phyloP scores from a whole-genome alignment of 768 basidiomycete genomes.

The Wakefieldia striispora region DNA sequence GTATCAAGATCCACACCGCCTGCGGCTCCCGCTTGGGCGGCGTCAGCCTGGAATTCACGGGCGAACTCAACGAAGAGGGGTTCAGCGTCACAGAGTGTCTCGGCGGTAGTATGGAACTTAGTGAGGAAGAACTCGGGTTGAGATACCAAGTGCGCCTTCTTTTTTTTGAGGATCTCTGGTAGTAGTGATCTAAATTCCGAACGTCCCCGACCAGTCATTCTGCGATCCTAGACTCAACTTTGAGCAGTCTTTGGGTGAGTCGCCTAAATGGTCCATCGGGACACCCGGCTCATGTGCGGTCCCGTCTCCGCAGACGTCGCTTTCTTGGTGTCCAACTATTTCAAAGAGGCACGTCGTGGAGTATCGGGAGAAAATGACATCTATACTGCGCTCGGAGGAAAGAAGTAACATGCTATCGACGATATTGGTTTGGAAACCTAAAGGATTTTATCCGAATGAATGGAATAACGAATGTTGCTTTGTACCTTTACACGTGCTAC shows the following conservation, averaged over 20 bases:
- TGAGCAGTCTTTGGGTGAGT: slow-evolving; percentile 88
- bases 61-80: slow-evolving; percentile 86
- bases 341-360: slow-evolving; percentile 64
- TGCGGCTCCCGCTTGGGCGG: slow-evolving; percentile 75
- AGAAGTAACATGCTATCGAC: slow-evolving; percentile 1
- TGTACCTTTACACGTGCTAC: slow-evolving; percentile 7
- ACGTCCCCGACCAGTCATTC: slow-evolving; percentile 57
- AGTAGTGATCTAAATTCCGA: neutral
- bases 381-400: slow-evolving; percentile 32
- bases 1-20: slow-evolving; percentile 74
- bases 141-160: slow-evolving; percentile 70
- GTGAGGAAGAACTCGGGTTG: slow-evolving; percentile 84
- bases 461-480: neutral
- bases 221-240: slow-evolving; percentile 95
- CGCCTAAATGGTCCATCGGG: neutral
- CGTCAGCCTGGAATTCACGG: slow-evolving; percentile 90
- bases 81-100: slow-evolving; percentile 96
- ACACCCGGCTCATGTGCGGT: neutral
- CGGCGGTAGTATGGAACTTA: slow-evolving; percentile 93
- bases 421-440: neutral
- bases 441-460: slow-evolving; percentile 17
- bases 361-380: slow-evolving; percentile 19
- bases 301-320: slow-evolving; percentile 60
- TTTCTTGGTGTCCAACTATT: slow-evolving; percentile 79
- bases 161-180: neutral